Evolutionary conservation across 495 filamentous ascomycete genomes (phyloP), one percentile per base, ranked within the genome.

Genomic region (Penicillium turbatum): DNA sequence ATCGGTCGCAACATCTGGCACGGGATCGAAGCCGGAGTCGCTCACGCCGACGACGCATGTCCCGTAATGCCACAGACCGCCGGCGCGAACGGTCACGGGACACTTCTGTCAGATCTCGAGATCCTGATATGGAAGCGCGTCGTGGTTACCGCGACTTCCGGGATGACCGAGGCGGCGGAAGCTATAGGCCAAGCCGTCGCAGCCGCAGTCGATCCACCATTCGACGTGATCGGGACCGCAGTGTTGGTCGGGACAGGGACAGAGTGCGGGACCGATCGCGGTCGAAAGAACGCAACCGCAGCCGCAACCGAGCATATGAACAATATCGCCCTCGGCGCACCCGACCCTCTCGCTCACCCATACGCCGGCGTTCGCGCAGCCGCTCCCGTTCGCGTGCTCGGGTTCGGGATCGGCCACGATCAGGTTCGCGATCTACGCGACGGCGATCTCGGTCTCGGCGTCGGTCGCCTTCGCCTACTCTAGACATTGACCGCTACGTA

Each of bases 401-500:
- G 15, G 61, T 61, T 17, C 47, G 58, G 16, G 64, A 68, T 8
- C 52, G 64, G 4, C 51, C 52, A 7, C 52, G 53, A 30, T 62
- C 59, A 26, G 41, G 55, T 10, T 52, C 59, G 24, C 45, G 55
- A 35, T 55, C 49, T n/a, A 31, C 42, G 27, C 60, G 61, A 51
- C 41, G 56, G 16, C 56, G 65, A 27, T 63, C 65, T 8, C 64
- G 65, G 21, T 68, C 70, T 40, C 64, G 66, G 2, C 59, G 57
- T 36, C 56, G 57, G 5, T 65, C 66, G n/a, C 60, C 64, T 19
- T 66, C 67, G 7, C 70, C 70, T 9, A 63, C 66, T 43, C 61
- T 71, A 13, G 73, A 79, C 38, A 80, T 79, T 46, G 76, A 80
- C 63, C 76, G 77, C 13, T 79, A 79, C 54, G 72, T 80, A 0